Percentiles rank a stretch among this genome's conserved stretches.
Evolutionary conservation across 345 rosid species (phyloP).

Genomic region (Syzygium jambos): DNA sequence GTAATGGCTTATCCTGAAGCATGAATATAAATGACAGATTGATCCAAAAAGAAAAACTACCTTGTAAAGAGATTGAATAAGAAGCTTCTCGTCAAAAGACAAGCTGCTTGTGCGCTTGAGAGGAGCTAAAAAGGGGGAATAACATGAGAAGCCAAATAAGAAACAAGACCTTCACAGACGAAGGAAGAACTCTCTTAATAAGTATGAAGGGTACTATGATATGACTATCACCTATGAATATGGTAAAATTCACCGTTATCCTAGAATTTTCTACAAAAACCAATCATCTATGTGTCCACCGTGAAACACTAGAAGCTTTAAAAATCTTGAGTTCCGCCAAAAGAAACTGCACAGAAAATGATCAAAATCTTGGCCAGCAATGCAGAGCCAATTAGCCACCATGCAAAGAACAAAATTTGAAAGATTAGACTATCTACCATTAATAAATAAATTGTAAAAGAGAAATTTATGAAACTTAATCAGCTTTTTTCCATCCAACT

Average conservation of each 20-base stretch:
- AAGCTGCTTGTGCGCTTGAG: constrained; percentile 54
- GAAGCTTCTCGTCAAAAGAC: constrained; percentile 84
- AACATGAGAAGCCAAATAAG: background rate
- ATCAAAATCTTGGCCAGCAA: background rate
- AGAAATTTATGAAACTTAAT: background rate
- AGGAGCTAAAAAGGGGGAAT: constrained; percentile 29
- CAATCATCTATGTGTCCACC: background rate
- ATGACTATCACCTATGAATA: background rate
- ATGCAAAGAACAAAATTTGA: background rate
- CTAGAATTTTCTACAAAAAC: background rate
- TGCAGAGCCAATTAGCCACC: background rate
- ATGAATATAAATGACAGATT: background rate
- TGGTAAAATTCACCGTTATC: background rate
- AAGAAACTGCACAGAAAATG: background rate
- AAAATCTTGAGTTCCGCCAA: background rate
- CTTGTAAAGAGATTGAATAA: constrained; percentile 78
- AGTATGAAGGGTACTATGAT: background rate
- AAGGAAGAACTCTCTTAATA: background rate
- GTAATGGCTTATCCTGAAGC: background rate
- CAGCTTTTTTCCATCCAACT: background rate
- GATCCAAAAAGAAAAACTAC: constrained; percentile 15
- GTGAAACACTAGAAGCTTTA: background rate
- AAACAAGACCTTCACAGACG: background rate
- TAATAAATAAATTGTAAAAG: background rate
- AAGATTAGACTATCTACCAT: background rate